Evolutionary conservation across 257 asterid genomes (phyloP).

Genomic region (Eucommia ulmoides): DNA sequence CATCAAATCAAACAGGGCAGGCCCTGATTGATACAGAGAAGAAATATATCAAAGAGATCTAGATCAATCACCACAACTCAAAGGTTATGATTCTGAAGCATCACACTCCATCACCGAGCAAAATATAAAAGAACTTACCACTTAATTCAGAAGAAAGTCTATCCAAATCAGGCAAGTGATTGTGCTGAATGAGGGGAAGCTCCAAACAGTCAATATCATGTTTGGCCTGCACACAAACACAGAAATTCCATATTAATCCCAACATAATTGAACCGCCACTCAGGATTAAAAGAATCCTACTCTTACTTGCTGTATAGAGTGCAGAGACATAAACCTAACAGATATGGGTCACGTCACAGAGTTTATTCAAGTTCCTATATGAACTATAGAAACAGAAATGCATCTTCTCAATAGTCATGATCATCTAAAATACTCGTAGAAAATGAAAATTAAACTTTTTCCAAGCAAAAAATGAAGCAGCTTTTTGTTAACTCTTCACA

Average conservation of each 20-base stretch:
- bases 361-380: not conserved
- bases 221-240: slow-evolving; percentile 28
- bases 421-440: too few species aligned
- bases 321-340: not conserved
- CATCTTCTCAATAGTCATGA: too few species aligned
- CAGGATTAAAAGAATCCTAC: too few species aligned
- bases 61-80: not conserved
- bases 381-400: too few species aligned
- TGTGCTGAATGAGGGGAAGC: slow-evolving; percentile 79
- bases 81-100: not conserved
- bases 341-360: too few species aligned
- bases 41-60: not conserved
- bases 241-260: not conserved
- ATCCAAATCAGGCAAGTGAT: slow-evolving; percentile 40
- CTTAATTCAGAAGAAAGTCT: slow-evolving; percentile 43
- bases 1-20: not conserved
- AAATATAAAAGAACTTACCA: slow-evolving; percentile 24
- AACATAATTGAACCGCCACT: not conserved
- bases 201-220: slow-evolving; percentile 54
- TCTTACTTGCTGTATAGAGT: not conserved
- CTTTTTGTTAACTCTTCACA: too few species aligned
- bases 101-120: slow-evolving; percentile 1
- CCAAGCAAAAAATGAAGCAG: too few species aligned
- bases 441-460: too few species aligned
- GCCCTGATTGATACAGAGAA: not conserved